Evolutionary conservation across 1,284 basidiomycete species (phyloP).

Genomic region (Irpex lacteus): DNA sequence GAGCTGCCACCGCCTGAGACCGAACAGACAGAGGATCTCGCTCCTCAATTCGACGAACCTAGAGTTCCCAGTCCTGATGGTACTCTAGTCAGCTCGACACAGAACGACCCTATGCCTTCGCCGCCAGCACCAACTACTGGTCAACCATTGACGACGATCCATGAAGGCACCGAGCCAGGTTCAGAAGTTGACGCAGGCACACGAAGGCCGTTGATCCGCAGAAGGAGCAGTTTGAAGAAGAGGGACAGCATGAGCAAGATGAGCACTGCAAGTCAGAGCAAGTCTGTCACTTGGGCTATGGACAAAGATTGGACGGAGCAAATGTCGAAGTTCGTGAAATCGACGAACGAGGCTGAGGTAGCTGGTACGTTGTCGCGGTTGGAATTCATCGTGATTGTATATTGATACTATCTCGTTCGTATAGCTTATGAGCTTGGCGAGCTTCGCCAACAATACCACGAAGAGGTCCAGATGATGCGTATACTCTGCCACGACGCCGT

Average conservation of each 20-base stretch:
- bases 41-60: slow-evolving; percentile 1
- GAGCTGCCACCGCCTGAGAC: background rate
- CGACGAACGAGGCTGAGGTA: slow-evolving; percentile 50
- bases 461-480: slow-evolving; percentile 58
- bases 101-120: slow-evolving; percentile 18
- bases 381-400: too few relatives aligned
- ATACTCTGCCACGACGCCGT: slow-evolving; percentile 53
- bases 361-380: slow-evolving; percentile 41
- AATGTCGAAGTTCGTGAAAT: slow-evolving; percentile 51
- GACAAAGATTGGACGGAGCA: slow-evolving; percentile 55
- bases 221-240: slow-evolving; percentile 63
- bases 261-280: slow-evolving; percentile 54
- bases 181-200: slow-evolving; percentile 12
- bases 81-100: slow-evolving; percentile 15
- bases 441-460: slow-evolving; percentile 50
- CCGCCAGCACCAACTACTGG: slow-evolving; percentile 23
- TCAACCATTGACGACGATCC: slow-evolving; percentile 29
- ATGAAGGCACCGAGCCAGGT: slow-evolving; percentile 21
- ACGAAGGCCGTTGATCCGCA: slow-evolving; percentile 38
- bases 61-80: slow-evolving; percentile 7
- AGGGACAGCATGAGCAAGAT: slow-evolving; percentile 39
- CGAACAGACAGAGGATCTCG: background rate
- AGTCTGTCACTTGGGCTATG: slow-evolving; percentile 74
- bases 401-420: background rate
- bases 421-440: slow-evolving; percentile 55